Percentiles rank a stretch among this genome's conserved stretches.
Evolutionary conservation across 176 grass and related monocot species (phyloP).

Genomic region (Cenchrus americanus): DNA sequence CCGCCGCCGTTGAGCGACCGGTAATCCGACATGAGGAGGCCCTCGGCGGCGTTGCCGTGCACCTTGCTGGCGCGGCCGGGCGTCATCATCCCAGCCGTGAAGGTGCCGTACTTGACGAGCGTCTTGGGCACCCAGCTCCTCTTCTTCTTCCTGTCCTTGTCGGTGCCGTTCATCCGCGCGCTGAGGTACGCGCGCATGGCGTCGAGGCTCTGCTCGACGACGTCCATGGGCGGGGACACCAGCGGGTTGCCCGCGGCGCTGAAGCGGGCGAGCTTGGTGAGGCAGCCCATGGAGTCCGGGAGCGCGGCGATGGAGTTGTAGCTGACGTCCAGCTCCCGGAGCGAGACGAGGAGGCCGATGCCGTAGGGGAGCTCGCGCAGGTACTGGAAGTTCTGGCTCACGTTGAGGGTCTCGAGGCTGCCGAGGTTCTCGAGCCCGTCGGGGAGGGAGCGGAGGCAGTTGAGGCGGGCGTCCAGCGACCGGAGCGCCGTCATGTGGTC

Average conservation of each 20-base stretch:
- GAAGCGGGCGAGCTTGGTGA: slow-evolving; percentile 73
- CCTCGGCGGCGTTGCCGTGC: slow-evolving; percentile 46
- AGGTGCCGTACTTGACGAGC: slow-evolving; percentile 69
- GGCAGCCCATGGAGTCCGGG: slow-evolving; percentile 85
- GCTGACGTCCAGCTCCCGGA: slow-evolving; percentile 90
- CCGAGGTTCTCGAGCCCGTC: slow-evolving; percentile 72
- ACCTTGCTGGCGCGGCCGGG: slow-evolving; percentile 32
- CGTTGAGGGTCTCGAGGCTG: slow-evolving; percentile 77
- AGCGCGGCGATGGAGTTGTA: slow-evolving; percentile 81
- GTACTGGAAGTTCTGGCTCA: slow-evolving; percentile 94
- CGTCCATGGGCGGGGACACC: slow-evolving; percentile 71
- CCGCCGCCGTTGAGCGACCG: slow-evolving; percentile 69
- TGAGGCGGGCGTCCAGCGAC: slow-evolving; percentile 83
- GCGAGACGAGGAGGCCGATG: slow-evolving; percentile 73
- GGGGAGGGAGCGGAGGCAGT: slow-evolving; percentile 79
- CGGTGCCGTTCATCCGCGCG: slow-evolving; percentile 64
- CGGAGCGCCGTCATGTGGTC: slow-evolving; percentile 77
- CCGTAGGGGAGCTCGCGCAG: slow-evolving; percentile 73
- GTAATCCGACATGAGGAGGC: slow-evolving; percentile 74
- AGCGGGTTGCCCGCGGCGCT: slow-evolving; percentile 80
- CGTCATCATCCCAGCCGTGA: slow-evolving; percentile 56
- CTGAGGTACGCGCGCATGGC: slow-evolving; percentile 74
- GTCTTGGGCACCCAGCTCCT: slow-evolving; percentile 60
- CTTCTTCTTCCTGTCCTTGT: slow-evolving; percentile 36
- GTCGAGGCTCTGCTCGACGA: slow-evolving; percentile 79